A percentile compares a stretch with the other conserved stretches of the same genome.
phyloP scores from a whole-genome alignment of 176 grass and related monocot genomes.

The Chrysopogon serrulatus region DNA sequence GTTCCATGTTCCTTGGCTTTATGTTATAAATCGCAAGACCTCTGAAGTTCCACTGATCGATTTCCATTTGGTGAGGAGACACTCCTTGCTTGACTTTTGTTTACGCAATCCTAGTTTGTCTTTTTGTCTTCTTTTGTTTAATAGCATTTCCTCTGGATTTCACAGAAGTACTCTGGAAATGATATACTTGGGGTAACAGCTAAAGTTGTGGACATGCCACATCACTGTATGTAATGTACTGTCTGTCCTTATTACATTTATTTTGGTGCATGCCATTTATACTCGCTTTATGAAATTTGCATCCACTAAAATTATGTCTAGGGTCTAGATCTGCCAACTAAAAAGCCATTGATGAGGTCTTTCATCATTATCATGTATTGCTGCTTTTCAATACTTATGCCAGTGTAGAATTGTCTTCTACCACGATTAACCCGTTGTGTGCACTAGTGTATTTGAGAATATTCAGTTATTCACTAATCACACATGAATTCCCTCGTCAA shows the following conservation, averaged over 20 bases:
- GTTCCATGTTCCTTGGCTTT: slow-evolving; percentile 97
- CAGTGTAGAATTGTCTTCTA: slow-evolving; percentile 1
- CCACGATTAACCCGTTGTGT: not conserved
- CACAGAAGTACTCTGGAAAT: slow-evolving; percentile 87
- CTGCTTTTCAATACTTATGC: not conserved
- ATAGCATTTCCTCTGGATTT: slow-evolving; percentile 29
- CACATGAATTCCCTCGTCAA: not conserved
- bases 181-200: slow-evolving; percentile 92
- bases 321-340: not conserved
- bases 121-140: slow-evolving; percentile 14
- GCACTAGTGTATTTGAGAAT: not conserved
- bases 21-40: slow-evolving; percentile 94
- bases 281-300: not conserved
- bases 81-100: not conserved
- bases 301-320: not conserved
- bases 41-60: slow-evolving; percentile 93
- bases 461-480: not conserved
- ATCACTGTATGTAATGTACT: slow-evolving; percentile 62
- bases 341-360: not conserved
- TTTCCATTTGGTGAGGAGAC: slow-evolving; percentile 85
- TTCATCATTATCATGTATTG: not conserved
- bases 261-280: not conserved
- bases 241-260: not conserved
- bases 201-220: slow-evolving; percentile 98
- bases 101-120: not conserved